phyloP scores from a whole-genome alignment of 2,329 filamentous ascomycete genomes.

The Pestalotiopsis sp. region DNA sequence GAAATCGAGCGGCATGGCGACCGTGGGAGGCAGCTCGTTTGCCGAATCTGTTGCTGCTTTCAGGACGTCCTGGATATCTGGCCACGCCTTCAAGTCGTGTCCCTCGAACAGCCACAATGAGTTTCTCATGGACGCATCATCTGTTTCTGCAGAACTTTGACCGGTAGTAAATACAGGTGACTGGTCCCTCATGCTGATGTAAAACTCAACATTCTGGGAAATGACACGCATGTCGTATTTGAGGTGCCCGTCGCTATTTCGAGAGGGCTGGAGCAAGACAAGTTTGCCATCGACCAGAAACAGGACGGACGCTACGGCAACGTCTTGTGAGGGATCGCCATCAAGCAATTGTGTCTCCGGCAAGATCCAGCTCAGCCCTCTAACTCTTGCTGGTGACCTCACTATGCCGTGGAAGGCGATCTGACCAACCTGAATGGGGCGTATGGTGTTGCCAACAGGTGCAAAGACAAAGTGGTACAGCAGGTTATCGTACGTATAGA shows the following conservation, averaged over 20 bases:
- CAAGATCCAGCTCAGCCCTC: slow-evolving; percentile 92
- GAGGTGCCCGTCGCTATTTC: slow-evolving; percentile 78
- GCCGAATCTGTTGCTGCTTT: slow-evolving; percentile 66
- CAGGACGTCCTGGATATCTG: slow-evolving; percentile 83
- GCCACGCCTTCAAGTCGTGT: slow-evolving; percentile 82
- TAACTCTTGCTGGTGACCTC: slow-evolving; percentile 85
- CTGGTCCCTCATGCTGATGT: slow-evolving; percentile 88
- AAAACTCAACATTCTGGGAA: slow-evolving; percentile 94
- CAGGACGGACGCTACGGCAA: slow-evolving; percentile 87
- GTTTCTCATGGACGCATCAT: slow-evolving; percentile 65
- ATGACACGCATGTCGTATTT: slow-evolving; percentile 99
- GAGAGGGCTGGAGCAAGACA: slow-evolving; percentile 84
- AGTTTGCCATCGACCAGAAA: slow-evolving; percentile 98
- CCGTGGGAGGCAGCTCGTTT: slow-evolving; percentile 72
- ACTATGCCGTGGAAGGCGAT: slow-evolving; percentile 98
- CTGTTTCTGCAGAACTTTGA: slow-evolving; percentile 31
- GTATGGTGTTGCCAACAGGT: slow-evolving; percentile 66
- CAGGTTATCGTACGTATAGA: slow-evolving; percentile 96
- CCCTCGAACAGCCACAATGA: slow-evolving; percentile 97
- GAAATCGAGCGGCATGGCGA: slow-evolving; percentile 87
- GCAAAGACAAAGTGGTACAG: slow-evolving; percentile 94
- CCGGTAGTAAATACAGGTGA: slow-evolving; percentile 42
- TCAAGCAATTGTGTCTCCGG: slow-evolving; percentile 87
- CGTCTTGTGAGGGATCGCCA: slow-evolving; percentile 94
- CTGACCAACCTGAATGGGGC: slow-evolving; percentile 90